Percentiles rank a stretch among this genome's conserved stretches.
phyloP scores from a whole-genome alignment of 495 filamentous ascomycete species.

The Hypoxylon cercidicola region DNA sequence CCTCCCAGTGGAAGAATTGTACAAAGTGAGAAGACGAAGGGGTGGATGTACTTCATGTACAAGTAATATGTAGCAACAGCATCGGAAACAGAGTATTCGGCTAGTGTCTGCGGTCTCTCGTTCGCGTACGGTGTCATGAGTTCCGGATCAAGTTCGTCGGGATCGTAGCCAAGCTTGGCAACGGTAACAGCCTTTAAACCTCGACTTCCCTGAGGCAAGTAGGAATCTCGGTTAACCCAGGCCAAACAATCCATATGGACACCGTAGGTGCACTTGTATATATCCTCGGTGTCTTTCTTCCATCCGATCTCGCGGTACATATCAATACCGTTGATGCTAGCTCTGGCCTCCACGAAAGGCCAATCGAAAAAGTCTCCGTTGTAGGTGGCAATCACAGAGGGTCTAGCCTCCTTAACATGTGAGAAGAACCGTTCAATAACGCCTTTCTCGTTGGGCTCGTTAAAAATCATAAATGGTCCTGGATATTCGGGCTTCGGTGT shows the following conservation, averaged over 20 bases:
- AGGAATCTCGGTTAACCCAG: slow-evolving; percentile 99
- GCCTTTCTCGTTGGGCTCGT: slow-evolving; percentile 92
- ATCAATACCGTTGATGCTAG: slow-evolving; percentile 94
- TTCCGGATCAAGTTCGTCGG: slow-evolving; percentile 97
- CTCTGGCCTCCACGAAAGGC: slow-evolving; percentile 95
- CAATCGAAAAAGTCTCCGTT: slow-evolving; percentile 99
- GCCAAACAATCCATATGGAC: slow-evolving; percentile 99
- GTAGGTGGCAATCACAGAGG: slow-evolving; percentile 97
- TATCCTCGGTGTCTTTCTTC: slow-evolving; percentile 91
- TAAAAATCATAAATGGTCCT: slow-evolving; percentile 96
- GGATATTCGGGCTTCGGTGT: slow-evolving; percentile 96
- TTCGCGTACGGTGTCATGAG: slow-evolving; percentile 95
- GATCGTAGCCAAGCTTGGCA: slow-evolving; percentile 97
- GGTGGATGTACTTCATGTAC: slow-evolving; percentile 99
- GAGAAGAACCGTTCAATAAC: slow-evolving; percentile 93
- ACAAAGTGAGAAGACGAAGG: slow-evolving; percentile 98
- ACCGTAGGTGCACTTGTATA: slow-evolving; percentile 93
- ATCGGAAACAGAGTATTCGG: slow-evolving; percentile 99
- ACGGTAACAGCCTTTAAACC: slow-evolving; percentile 98
- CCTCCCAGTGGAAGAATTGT: slow-evolving; percentile 94
- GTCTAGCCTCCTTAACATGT: slow-evolving; percentile 92
- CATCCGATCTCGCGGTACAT: slow-evolving; percentile 99
- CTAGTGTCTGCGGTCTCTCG: slow-evolving; percentile 91
- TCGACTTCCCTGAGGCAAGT: slow-evolving; percentile 95
- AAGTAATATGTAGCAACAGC: slow-evolving; percentile 98